Base-by-base conservation (phyloP, 2,329 filamentous ascomycete species). In the Epichloe scottii region DNA sequence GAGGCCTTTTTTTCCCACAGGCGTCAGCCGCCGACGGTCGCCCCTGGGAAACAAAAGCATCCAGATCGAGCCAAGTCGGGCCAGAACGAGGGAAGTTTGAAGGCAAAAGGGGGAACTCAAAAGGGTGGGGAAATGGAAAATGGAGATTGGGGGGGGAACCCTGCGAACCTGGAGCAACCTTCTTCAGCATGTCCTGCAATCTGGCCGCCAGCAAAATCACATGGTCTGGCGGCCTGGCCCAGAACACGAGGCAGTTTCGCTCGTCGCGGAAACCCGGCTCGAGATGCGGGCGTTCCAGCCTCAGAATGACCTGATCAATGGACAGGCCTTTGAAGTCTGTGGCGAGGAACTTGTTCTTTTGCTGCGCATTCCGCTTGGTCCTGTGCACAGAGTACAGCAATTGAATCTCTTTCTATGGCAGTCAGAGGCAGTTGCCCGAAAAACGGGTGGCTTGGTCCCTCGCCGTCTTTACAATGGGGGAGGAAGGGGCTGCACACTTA, bases 211-310 rank as follows among this genome's bases (percentile, higher is more conserved):
- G 68, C 19, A 76, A 69, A 44, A 84, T 73, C 17, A 96, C 73
- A 57, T 84, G 80, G 44, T 79, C 68, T 0, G 90, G 86, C 15
- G 91, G 91, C 6, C 90, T 76, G 3, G 87, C 88, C 89, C 89
- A 96, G 62, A 96, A 83, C 0, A 89, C 87, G 11, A 96, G 73
- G 63, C 90, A 94, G 61, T 95, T 77, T 40, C 91, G 75, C 41
- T 80, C 78, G 63, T 97, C 91, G 48, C 73, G 65, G 63, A 85
- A 95, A 1, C 79, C 80, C 1, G 82, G 83, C 55, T 87, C 76
- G 37, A 84, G 68, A 1, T 75, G 67, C 1, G 77, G 77, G 42
- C 83, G 75, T 57, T 84, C 77, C 34, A 95, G 70, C 51, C 83
- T 82, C 47, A 82, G 70, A 1, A 96, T 75, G 51, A 88, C 82